Conservation (phyloP, 192 early-diverging fungal species). For the Coemansia interrupta region DNA sequence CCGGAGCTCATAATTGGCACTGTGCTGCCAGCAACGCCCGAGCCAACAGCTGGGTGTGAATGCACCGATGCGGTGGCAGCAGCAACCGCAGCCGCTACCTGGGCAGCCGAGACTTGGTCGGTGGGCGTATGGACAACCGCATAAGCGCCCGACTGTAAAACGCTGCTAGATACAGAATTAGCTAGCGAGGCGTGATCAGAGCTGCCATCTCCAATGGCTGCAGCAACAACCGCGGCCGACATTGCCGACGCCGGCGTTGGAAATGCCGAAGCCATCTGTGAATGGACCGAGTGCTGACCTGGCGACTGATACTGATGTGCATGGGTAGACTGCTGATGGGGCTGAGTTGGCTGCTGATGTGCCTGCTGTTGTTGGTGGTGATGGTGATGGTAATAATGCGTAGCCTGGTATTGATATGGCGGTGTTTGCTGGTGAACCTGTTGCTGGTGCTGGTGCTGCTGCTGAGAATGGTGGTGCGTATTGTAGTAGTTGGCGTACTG, state of each 20-base stretch:
- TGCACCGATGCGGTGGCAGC: conserved; percentile 42
- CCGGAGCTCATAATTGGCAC: conserved; percentile 9
- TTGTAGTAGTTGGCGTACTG: conserved; percentile 1
- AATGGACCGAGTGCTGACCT: conserved; percentile 23
- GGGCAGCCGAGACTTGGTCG: conserved; percentile 42
- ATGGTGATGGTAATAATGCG: conserved; percentile 4
- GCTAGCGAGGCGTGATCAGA: conserved; percentile 23
- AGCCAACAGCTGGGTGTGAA: conserved; percentile 17
- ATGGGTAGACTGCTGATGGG: conserved; percentile 5
- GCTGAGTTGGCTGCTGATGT: conserved; percentile 3
- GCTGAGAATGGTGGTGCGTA: conserved; percentile 15
- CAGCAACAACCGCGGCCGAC: conserved; percentile 20
- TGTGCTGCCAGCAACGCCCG: conserved; percentile 9
- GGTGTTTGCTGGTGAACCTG: conserved; percentile 9
- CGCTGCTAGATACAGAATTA: conserved; percentile 12
- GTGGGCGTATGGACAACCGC: conserved; percentile 13
- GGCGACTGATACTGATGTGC: conserved; percentile 11
- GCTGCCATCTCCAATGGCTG: conserved; percentile 31
- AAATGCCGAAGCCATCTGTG: conserved; percentile 31
- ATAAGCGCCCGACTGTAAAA: conserved; percentile 27
- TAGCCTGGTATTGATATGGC: conserved; percentile 7
- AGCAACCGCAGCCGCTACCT: conserved; percentile 47
- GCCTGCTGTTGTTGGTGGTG: conserved; percentile 9
- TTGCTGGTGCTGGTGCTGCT: conserved; percentile 8
- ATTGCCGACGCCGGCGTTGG: conserved; percentile 22